phyloP scores from a whole-genome alignment of 2,329 filamentous ascomycete species.

The Venturia oleaginea region DNA sequence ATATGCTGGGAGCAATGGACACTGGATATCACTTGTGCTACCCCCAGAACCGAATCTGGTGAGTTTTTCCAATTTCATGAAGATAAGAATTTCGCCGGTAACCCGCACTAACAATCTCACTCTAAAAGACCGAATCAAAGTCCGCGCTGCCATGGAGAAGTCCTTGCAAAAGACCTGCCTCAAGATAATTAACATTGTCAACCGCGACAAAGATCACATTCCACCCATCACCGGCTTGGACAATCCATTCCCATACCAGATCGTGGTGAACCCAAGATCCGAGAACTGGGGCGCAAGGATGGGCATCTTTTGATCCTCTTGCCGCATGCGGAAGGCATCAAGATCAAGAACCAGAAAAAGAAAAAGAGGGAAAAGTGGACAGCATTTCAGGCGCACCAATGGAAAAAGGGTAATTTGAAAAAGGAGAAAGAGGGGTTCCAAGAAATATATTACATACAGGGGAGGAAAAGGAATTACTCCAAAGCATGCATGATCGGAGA shows the following conservation, averaged over 20 bases:
- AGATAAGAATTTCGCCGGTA: neutral
- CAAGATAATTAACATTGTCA: conserved; percentile 82
- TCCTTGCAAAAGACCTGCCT: conserved; percentile 78
- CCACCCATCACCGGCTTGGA: conserved; percentile 91
- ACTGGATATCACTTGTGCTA: conserved; percentile 84
- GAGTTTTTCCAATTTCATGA: conserved; percentile 26
- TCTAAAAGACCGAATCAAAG: conserved; percentile 67
- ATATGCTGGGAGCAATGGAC: conserved; percentile 97
- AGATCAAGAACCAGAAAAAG: neutral
- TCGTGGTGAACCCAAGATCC: conserved; percentile 75
- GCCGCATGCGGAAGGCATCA: neutral
- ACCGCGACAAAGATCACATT: conserved; percentile 88
- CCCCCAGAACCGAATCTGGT: conserved; percentile 83
- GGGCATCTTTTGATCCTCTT: conserved; percentile 53
- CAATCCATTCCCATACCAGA: conserved; percentile 93
- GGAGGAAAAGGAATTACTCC: neutral
- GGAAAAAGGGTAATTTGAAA: neutral
- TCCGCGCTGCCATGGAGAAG: conserved; percentile 82
- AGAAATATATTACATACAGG: neutral
- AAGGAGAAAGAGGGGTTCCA: neutral
- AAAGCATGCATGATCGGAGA: neutral
- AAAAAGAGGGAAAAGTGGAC: neutral
- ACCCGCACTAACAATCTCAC: neutral
- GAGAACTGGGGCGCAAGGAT: conserved; percentile 72
- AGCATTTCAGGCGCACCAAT: neutral